Evolutionary conservation across 208 protist species (phyloP).

Genomic region (Entamoeba dispar): DNA sequence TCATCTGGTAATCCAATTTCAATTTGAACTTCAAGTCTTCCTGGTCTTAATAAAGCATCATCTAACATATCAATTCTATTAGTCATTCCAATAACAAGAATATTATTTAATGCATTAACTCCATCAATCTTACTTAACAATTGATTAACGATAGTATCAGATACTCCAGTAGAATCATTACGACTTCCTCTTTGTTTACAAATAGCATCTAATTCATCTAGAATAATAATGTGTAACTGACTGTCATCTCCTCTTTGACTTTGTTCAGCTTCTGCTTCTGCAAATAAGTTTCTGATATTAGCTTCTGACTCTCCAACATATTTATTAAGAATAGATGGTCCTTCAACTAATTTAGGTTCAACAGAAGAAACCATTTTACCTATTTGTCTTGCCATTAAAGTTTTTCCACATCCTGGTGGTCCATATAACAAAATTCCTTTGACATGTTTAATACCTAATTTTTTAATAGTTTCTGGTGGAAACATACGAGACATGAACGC

Average conservation of each 20-base stretch:
- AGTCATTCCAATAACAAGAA: slow-evolving; percentile 98
- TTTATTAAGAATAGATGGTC: slow-evolving; percentile 80
- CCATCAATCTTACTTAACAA: slow-evolving; percentile 96
- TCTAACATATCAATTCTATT: slow-evolving; percentile 96
- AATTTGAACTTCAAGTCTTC: slow-evolving; percentile 83
- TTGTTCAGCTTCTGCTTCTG: slow-evolving; percentile 73
- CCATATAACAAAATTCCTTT: slow-evolving; percentile 20
- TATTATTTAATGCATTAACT: slow-evolving; percentile 92
- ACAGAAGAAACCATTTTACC: slow-evolving; percentile 81
- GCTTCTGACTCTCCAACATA: slow-evolving; percentile 92
- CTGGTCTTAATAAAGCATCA: slow-evolving; percentile 88
- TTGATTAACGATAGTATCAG: slow-evolving; percentile 95
- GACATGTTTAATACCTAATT: background rate
- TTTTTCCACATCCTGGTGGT: slow-evolving; percentile 85
- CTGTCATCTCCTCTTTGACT: slow-evolving; percentile 65
- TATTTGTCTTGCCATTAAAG: slow-evolving; percentile 95
- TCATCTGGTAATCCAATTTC: slow-evolving; percentile 79
- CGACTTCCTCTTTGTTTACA: slow-evolving; percentile 58
- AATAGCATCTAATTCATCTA: slow-evolving; percentile 83
- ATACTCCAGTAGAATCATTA: slow-evolving; percentile 71
- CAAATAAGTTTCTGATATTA: slow-evolving; percentile 95
- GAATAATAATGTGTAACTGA: slow-evolving; percentile 95
- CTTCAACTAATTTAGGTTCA: slow-evolving; percentile 33
- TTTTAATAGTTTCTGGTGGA: background rate
- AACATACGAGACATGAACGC: slow-evolving; percentile 12